Percentiles rank a stretch among this genome's conserved stretches.
Conservation (phyloP, 805 yeast species). For the Monosporozyma servazzii region DNA sequence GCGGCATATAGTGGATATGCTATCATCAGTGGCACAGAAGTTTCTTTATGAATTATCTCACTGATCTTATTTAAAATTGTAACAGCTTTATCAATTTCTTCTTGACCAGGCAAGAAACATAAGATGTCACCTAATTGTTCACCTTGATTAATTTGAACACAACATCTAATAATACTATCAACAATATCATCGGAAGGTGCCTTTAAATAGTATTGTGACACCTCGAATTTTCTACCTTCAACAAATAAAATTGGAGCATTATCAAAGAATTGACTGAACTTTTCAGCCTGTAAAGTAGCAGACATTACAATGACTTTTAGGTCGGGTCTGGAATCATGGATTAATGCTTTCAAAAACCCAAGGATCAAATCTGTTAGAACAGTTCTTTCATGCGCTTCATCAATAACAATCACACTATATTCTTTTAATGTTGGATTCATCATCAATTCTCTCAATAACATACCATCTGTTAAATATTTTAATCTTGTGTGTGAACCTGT, state of each 20-base stretch:
- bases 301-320: constrained; percentile 83
- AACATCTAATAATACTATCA: constrained; percentile 63
- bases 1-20: constrained; percentile 92
- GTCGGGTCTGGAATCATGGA: constrained; percentile 39
- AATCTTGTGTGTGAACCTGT: constrained; percentile 53
- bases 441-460: constrained; percentile 88
- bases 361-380: constrained; percentile 80
- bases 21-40: constrained; percentile 55
- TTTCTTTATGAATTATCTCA: constrained; percentile 54
- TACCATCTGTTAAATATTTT: constrained; percentile 93
- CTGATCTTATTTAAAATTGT: constrained; percentile 50
- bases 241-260: constrained; percentile 77
- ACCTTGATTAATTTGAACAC: constrained; percentile 66
- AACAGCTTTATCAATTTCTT: constrained; percentile 85
- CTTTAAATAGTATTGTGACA: constrained; percentile 55
- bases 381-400: constrained; percentile 97
- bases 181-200: constrained; percentile 73
- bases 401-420: constrained; percentile 73
- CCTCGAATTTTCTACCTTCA: constrained; percentile 86
- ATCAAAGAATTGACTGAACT: constrained; percentile 68
- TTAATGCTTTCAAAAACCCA: constrained; percentile 73
- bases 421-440: constrained; percentile 51
- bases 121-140: constrained; percentile 84
- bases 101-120: constrained; percentile 93
- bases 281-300: constrained; percentile 85